phyloP scores from a whole-genome alignment of 768 basidiomycete genomes.

The Collybia sordida region DNA sequence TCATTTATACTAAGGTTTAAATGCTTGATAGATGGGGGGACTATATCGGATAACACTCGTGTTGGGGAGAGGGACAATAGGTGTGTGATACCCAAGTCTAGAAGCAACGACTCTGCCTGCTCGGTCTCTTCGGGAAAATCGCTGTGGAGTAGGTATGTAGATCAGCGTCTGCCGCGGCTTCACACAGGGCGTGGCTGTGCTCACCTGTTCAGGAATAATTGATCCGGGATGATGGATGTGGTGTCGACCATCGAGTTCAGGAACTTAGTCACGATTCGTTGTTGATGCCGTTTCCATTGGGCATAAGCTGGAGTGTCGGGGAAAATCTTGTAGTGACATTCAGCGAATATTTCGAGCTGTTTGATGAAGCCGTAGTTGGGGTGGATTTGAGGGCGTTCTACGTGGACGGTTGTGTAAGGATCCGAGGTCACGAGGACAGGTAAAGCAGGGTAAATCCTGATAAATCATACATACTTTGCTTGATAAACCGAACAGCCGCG shows the following conservation, averaged over 20 bases:
- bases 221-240: conserved; percentile 46
- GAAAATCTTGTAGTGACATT: conserved; percentile 47
- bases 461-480: conserved; percentile 47
- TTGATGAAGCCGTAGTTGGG: conserved; percentile 58
- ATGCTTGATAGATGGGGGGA: conserved; percentile 32
- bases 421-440: not conserved
- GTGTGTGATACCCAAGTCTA: conserved; percentile 53
- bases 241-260: conserved; percentile 53
- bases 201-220: conserved; percentile 53
- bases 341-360: conserved; percentile 54
- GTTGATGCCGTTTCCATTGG: conserved; percentile 57
- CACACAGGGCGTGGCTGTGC: not conserved
- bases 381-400: conserved; percentile 39
- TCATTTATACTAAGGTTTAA: conserved; percentile 42
- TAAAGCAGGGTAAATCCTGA: too few relatives aligned
- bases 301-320: conserved; percentile 44
- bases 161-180: not conserved
- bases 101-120: conserved; percentile 48
- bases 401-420: too few relatives aligned
- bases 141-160: conserved; percentile 24
- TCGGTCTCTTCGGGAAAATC: conserved; percentile 56
- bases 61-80: conserved; percentile 55
- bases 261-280: conserved; percentile 52
- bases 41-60: conserved; percentile 31
- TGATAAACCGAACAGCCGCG: conserved; percentile 48